These are phyloP conservation scores for Fulvia fulva DNA, from an alignment of 2,329 filamentous ascomycete species.

Conservation along the genomic window DNA sequence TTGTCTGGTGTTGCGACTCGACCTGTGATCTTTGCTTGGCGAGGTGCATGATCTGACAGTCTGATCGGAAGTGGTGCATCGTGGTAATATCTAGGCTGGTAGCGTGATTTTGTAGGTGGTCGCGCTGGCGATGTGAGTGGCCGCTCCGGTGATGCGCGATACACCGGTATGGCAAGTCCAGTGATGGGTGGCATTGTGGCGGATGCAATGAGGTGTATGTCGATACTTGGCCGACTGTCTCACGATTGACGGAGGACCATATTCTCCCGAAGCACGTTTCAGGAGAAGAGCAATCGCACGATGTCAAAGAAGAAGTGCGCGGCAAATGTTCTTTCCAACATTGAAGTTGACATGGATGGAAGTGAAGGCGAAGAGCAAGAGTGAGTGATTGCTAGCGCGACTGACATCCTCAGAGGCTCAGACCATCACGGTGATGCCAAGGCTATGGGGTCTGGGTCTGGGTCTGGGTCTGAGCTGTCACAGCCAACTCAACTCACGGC, in stretches of 20 bases:
- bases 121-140: not conserved
- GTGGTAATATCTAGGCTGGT: constrained; percentile 9
- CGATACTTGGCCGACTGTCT: not conserved
- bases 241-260: too few species aligned
- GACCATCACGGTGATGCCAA: too few species aligned
- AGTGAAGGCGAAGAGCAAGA: not conserved
- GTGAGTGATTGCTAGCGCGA: not conserved
- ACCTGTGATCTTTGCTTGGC: constrained; percentile 26
- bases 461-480: too few species aligned
- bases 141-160: not conserved
- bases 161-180: not conserved
- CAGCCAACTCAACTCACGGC: too few species aligned
- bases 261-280: too few species aligned
- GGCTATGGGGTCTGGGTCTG: too few species aligned
- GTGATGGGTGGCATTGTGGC: not conserved
- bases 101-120: not conserved
- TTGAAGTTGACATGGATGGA: too few species aligned
- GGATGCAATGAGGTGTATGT: not conserved
- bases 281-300: too few species aligned
- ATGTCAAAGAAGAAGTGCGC: too few species aligned
- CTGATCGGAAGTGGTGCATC: constrained; percentile 24
- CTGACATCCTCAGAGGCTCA: too few species aligned
- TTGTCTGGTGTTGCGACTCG: constrained; percentile 20
- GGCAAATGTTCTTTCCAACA: too few species aligned
- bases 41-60: constrained; percentile 26